Conservation (phyloP, 257 asterid species). For the Linaria vulgaris region DNA sequence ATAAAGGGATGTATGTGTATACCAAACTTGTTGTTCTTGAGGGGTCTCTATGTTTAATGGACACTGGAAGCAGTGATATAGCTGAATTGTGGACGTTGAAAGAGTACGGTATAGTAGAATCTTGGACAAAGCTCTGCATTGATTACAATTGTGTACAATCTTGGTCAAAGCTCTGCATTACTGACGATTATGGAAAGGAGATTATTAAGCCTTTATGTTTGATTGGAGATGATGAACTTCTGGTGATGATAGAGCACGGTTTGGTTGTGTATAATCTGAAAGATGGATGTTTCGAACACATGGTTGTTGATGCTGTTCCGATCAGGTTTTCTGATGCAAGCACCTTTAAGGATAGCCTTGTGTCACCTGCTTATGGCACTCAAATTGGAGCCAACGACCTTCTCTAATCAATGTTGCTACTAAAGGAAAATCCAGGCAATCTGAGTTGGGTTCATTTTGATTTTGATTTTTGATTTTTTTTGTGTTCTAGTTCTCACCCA, state of each 20-base stretch:
- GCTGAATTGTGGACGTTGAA: slow-evolving; percentile 3
- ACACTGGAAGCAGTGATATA: not conserved
- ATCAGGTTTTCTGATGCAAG: not conserved
- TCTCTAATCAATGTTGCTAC: too few species aligned
- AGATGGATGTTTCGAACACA: too few species aligned
- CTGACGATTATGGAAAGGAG: not conserved
- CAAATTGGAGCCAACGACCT: too few species aligned
- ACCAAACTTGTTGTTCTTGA: not conserved
- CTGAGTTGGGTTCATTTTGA: too few species aligned
- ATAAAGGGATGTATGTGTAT: not conserved
- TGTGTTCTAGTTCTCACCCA: too few species aligned
- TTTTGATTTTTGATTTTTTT: too few species aligned
- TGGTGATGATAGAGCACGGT: not conserved
- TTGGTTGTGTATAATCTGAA: slow-evolving; percentile 4
- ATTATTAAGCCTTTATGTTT: slow-evolving; percentile 3
- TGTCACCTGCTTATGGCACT: not conserved
- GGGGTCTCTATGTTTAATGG: slow-evolving; percentile 6
- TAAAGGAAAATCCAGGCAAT: too few species aligned
- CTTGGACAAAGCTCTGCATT: not conserved
- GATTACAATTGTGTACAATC: too few species aligned
- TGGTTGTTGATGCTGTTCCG: slow-evolving; percentile 7
- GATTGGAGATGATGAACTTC: not conserved
- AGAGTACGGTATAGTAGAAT: not conserved
- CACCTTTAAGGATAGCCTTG: too few species aligned
- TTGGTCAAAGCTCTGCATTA: too few species aligned